These are phyloP conservation scores for Hirsutella rhossiliensis DNA, from an alignment of 2,329 filamentous ascomycete species.

Conservation along the genomic window DNA sequence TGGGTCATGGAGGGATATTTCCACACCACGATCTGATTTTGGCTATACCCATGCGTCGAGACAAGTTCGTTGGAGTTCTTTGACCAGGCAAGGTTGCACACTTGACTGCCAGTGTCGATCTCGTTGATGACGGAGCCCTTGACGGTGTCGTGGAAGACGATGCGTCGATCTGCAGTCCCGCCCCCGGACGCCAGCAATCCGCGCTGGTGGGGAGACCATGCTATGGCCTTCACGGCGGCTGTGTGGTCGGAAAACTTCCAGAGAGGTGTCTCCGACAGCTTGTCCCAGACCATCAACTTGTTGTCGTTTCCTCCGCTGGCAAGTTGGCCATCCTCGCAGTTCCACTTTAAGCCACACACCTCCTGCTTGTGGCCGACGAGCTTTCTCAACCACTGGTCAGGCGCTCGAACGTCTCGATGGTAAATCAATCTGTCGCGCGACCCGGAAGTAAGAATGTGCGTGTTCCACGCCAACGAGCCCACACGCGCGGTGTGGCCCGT, in stretches of 20 bases:
- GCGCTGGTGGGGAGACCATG: constrained; percentile 94
- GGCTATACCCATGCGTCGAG: constrained; percentile 90
- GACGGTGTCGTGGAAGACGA: constrained; percentile 95
- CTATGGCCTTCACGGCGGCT: constrained; percentile 92
- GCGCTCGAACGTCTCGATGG: constrained; percentile 86
- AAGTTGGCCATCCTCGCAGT: constrained; percentile 87
- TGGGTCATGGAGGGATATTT: constrained; percentile 98
- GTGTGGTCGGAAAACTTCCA: constrained; percentile 94
- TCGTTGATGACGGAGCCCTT: constrained; percentile 74
- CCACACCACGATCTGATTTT: constrained; percentile 99
- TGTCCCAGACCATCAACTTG: constrained; percentile 98
- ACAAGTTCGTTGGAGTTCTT: constrained; percentile 98
- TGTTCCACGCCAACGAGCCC: constrained; percentile 92
- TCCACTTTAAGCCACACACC: constrained; percentile 94
- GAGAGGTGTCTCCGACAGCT: constrained; percentile 78
- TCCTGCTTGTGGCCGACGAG: constrained; percentile 95
- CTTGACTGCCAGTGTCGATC: constrained; percentile 92
- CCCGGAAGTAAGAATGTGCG: constrained; percentile 91
- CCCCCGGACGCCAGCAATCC: constrained; percentile 91
- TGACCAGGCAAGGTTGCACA: constrained; percentile 97
- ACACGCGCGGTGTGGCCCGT: constrained; percentile 90
- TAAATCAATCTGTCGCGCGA: constrained; percentile 89
- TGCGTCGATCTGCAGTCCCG: constrained; percentile 87
- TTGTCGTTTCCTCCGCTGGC: constrained; percentile 97
- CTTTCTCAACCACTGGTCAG: constrained; percentile 79